Evolutionary conservation across 2,329 filamentous ascomycete genomes (phyloP), one percentile per base, ranked within the genome.

Genomic region (Penicillium hordei): DNA sequence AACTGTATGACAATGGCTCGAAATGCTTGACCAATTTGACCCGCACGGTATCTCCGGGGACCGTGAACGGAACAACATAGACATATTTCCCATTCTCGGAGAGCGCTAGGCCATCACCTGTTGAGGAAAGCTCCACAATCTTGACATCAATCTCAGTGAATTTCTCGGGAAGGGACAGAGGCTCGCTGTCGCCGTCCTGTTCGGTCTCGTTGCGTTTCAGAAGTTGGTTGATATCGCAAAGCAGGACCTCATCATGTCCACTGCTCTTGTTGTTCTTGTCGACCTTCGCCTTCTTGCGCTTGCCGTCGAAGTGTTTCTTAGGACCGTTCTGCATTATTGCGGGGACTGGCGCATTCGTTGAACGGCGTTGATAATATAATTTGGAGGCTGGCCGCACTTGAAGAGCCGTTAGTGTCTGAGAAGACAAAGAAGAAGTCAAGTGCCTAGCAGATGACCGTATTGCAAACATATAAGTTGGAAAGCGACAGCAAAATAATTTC

Each of bases 61-160:
- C 83, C 23, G 89, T 84, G 72, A 97, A 99, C 4, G 93, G 92
- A 1, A 97, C 88, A 50, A 94, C 88, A 70, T 93, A 97, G 73
- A 97, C 76, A 78, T 88, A 81, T 55, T 84, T 79, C n/a, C 80
- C 81, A 59, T 85, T 83, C 29, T 85, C 78, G n/a, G 85, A 83
- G 57, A 90, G 80, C 4, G 90, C 94, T 55, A 99, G 83, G 3
- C 91, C 94, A 66, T 97, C 94, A 52, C 94, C 94, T 0, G 91
- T 96, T 0, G 93, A 97, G 0, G 93, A 96, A 34, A 97, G 81
- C 64, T 90, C 86, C 7, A 86, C 75, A 57, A 97, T 87, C n/a
- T 89, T 86, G 40, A 97, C 84, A 52, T 96, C 88, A 40, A 94
- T 85, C 72, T 96, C 90, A 6, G 86, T 83, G 58, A 89, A 89